Conservation (phyloP, 202 grass and related monocot species). For the Tripidium arundinaceum region DNA sequence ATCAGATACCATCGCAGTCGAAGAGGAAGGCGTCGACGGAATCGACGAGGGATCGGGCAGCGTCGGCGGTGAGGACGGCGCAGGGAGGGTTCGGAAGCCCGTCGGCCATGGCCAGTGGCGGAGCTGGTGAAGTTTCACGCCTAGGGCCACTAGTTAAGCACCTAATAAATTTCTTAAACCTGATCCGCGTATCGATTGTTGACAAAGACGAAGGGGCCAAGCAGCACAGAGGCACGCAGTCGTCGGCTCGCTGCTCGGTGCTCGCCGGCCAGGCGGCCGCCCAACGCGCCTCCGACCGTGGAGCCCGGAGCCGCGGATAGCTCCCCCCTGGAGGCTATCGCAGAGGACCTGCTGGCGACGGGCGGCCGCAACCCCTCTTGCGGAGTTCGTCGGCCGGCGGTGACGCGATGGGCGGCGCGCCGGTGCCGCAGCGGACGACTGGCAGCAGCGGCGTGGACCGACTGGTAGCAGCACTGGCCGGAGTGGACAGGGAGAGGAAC, state of each 20-base stretch:
- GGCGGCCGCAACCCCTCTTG: background rate
- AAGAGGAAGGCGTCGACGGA: conserved; percentile 90
- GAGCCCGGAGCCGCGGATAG: background rate
- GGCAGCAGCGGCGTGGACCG: too few relatives aligned
- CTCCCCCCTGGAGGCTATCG: background rate
- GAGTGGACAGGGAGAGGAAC: too few relatives aligned
- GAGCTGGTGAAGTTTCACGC: too few relatives aligned
- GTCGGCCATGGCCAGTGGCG: conserved; percentile 27
- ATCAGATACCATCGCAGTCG: conserved; percentile 67
- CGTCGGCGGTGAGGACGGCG: conserved; percentile 45
- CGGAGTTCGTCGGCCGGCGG: background rate
- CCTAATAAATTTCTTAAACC: background rate
- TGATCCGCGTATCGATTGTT: background rate
- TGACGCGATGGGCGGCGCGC: background rate
- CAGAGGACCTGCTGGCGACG: background rate
- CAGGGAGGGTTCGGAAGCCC: background rate
- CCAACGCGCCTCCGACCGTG: background rate
- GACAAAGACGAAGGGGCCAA: background rate
- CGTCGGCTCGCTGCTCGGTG: background rate
- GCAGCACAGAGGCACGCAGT: background rate
- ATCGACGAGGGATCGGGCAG: conserved; percentile 60
- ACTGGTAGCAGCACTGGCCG: too few relatives aligned
- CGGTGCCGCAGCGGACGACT: too few relatives aligned
- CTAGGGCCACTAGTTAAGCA: too few relatives aligned
- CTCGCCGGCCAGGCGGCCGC: background rate